Evolutionary conservation across 768 basidiomycete genomes (phyloP).

Genomic region (Serendipita sp.): DNA sequence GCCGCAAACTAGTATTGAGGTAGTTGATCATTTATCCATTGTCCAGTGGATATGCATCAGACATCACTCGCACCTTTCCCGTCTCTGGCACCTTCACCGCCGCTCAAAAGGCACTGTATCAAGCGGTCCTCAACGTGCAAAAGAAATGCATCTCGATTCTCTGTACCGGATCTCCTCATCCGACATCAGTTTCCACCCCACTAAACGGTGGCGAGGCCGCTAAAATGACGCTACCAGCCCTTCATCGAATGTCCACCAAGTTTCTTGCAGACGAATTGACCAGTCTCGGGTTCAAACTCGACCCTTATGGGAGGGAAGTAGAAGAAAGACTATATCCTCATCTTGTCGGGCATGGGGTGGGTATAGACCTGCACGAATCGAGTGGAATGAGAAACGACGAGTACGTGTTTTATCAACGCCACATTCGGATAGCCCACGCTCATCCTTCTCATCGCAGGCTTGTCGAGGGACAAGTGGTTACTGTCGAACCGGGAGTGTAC

Average conservation of each 20-base stretch:
- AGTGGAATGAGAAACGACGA: conserved; percentile 12
- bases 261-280: conserved; percentile 55
- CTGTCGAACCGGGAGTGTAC: conserved; percentile 83
- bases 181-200: background rate
- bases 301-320: conserved; percentile 35
- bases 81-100: conserved; percentile 62
- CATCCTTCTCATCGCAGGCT: conserved; percentile 28
- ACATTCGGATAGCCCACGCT: conserved; percentile 18
- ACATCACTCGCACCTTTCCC: conserved; percentile 88
- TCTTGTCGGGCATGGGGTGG: conserved; percentile 80
- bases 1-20: background rate
- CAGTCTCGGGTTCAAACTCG: conserved; percentile 57
- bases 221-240: conserved; percentile 46
- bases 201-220: conserved; percentile 19
- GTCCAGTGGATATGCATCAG: conserved; percentile 75
- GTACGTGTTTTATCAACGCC: conserved; percentile 22
- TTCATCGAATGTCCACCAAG: conserved; percentile 60
- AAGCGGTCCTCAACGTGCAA: conserved; percentile 55
- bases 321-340: conserved; percentile 76
- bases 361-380: conserved; percentile 88
- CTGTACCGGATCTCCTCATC: conserved; percentile 29
- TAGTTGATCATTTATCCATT: conserved; percentile 12
- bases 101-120: conserved; percentile 75
- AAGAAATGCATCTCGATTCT: conserved; percentile 40
- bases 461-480: conserved; percentile 76